phyloP scores from a whole-genome alignment of 306 rosid genomes.

The Prunus salicina region DNA sequence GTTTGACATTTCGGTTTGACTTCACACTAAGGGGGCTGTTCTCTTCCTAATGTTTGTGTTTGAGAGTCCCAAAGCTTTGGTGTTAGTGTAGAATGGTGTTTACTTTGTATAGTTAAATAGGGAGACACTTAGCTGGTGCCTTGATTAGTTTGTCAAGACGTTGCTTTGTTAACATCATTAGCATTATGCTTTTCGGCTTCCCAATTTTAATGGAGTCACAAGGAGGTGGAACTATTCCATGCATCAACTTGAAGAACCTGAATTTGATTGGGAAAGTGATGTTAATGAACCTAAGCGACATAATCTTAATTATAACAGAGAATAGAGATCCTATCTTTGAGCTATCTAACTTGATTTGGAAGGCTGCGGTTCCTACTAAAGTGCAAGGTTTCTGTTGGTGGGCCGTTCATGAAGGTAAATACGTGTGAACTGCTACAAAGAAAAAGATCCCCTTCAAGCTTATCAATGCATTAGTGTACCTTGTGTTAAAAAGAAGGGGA shows the following conservation, averaged over 20 bases:
- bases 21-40: too few species aligned
- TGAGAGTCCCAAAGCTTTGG: neutral
- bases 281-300: neutral
- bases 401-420: too few species aligned
- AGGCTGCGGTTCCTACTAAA: too few species aligned
- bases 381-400: too few species aligned
- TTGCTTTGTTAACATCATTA: neutral
- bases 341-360: too few species aligned
- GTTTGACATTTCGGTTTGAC: neutral
- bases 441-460: too few species aligned
- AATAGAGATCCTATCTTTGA: too few species aligned
- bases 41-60: too few species aligned
- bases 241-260: neutral
- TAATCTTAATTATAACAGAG: too few species aligned
- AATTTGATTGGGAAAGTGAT: neutral
- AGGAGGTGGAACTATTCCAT: neutral
- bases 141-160: neutral
- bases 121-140: neutral
- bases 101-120: neutral
- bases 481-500: too few species aligned
- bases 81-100: neutral
- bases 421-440: too few species aligned
- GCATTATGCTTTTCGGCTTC: neutral
- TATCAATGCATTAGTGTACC: too few species aligned
- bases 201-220: neutral